Conservation (phyloP, 202 grass and related monocot genomes). For the Brachypodium distachyon region DNA sequence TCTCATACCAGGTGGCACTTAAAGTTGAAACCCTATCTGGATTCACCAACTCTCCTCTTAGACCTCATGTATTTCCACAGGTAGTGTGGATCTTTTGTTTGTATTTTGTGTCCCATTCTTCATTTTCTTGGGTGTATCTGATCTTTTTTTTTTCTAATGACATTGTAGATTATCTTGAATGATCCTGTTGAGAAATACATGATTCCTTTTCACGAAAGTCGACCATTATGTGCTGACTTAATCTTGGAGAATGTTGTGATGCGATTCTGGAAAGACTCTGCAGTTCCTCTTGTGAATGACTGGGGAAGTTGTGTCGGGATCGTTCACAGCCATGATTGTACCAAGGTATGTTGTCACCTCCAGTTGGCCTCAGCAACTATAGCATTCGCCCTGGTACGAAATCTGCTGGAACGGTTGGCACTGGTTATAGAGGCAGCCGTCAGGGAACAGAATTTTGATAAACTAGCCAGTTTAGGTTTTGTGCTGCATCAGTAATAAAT, state of each 20-base stretch:
- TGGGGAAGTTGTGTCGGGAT: conserved; percentile 87
- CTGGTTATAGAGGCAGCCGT: background rate
- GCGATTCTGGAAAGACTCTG: conserved; percentile 58
- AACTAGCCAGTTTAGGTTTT: background rate
- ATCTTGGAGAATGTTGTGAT: conserved; percentile 52
- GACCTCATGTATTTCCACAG: conserved; percentile 61
- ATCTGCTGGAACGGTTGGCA: background rate
- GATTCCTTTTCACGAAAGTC: conserved; percentile 65
- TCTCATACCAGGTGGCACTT: conserved; percentile 53
- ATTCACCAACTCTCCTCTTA: conserved; percentile 60
- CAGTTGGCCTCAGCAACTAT: background rate
- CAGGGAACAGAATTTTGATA: background rate
- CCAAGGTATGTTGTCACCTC: conserved; percentile 40
- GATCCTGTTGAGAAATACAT: conserved; percentile 92
- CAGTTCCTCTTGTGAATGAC: conserved; percentile 69
- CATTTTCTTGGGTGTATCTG: background rate
- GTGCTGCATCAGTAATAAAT: background rate
- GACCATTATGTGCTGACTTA: conserved; percentile 46
- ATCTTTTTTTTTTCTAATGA: conserved; percentile 5
- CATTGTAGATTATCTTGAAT: conserved; percentile 61
- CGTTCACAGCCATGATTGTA: conserved; percentile 63
- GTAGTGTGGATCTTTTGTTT: conserved; percentile 2
- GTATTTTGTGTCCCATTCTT: conserved; percentile 14
- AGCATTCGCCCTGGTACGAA: background rate
- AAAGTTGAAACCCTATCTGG: conserved; percentile 81